phyloP scores from a whole-genome alignment of 805 yeast genomes.

The Schizosaccharomyces japonicus region DNA sequence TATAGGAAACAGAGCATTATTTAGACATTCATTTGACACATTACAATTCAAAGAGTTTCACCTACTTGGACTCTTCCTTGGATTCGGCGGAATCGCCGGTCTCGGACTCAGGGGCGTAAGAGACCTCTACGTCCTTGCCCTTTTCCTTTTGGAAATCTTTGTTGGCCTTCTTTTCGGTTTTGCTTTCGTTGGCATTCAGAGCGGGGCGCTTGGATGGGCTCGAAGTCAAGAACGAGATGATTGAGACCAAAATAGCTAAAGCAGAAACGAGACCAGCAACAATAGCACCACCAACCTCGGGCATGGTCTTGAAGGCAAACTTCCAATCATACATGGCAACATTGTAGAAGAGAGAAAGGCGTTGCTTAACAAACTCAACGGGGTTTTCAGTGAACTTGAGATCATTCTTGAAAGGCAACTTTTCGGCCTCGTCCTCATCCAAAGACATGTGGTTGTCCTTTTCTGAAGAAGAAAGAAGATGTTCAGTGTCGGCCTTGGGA shows the following conservation, averaged over 20 bases:
- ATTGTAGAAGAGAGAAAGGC: conserved; percentile 14
- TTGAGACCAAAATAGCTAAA: conserved; percentile 13
- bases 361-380: conserved; percentile 13
- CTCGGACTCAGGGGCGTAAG: conserved; percentile 3
- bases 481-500: conserved; percentile 18
- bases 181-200: not conserved
- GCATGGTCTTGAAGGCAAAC: conserved; percentile 16
- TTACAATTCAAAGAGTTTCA: not conserved
- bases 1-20: no score
- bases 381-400: conserved; percentile 14
- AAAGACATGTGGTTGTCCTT: conserved; percentile 13
- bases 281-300: conserved; percentile 16
- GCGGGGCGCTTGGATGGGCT: not conserved
- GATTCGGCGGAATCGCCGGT: not conserved
- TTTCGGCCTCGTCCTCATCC: conserved; percentile 8
- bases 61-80: not conserved
- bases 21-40: no score
- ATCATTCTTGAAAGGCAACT: conserved; percentile 9
- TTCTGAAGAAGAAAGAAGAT: conserved; percentile 10
- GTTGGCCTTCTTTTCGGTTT: not conserved
- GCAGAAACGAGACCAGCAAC: conserved; percentile 12
- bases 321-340: conserved; percentile 15
- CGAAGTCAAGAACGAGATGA: conserved; percentile 10
- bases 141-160: not conserved
- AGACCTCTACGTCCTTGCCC: not conserved